Conservation (phyloP, 2,329 filamentous ascomycete species). For the Phaeosphaeriaceae sp. region DNA sequence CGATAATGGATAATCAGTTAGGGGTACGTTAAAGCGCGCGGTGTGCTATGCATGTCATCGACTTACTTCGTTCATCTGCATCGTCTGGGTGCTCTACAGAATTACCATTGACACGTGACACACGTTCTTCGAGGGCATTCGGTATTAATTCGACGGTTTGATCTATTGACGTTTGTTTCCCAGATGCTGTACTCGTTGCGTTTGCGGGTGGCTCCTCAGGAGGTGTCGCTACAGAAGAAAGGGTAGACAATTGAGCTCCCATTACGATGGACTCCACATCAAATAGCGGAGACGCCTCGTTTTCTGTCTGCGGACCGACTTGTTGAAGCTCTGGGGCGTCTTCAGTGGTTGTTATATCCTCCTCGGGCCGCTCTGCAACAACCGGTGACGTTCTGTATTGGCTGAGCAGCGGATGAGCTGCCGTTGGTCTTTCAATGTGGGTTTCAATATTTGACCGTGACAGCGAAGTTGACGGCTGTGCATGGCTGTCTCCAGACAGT, state of each 20-base stretch:
- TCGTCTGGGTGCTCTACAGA: background rate
- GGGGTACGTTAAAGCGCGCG: background rate
- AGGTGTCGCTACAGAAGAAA: background rate
- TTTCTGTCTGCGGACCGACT: background rate
- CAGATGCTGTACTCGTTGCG: background rate
- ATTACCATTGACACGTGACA: background rate
- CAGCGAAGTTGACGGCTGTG: background rate
- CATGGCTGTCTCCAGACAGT: background rate
- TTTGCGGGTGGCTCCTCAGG: background rate
- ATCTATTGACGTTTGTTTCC: no score
- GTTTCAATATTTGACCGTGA: background rate
- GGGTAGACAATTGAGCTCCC: slow-evolving; percentile 2
- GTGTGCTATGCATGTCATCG: background rate
- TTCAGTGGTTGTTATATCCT: background rate
- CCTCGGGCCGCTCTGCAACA: background rate
- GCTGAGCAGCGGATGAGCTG: background rate
- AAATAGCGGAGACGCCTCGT: background rate
- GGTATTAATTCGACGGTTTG: background rate
- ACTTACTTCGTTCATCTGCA: background rate
- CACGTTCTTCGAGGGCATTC: background rate
- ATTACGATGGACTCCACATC: background rate
- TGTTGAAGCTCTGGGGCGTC: background rate
- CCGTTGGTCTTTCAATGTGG: background rate
- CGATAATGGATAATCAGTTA: background rate
- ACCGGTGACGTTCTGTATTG: background rate